Conservation (phyloP, 257 asterid species). For the Solanum appendiculatum region DNA sequence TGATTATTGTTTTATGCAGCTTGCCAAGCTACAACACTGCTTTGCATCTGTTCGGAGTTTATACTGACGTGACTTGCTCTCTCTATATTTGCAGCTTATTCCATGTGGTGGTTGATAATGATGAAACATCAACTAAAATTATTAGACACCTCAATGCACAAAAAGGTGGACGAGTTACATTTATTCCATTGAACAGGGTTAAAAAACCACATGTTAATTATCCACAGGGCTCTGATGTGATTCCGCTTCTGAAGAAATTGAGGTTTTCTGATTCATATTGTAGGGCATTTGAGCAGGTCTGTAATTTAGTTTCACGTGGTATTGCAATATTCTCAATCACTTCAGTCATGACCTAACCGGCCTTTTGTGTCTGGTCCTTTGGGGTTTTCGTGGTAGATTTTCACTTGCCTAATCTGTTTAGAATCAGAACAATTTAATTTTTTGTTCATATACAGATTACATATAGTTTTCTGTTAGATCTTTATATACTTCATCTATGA, state of each 20-base stretch:
- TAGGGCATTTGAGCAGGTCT: slow-evolving; percentile 86
- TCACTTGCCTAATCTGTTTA: neutral
- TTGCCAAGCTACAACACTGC: neutral
- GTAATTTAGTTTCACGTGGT: neutral
- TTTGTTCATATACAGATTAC: neutral
- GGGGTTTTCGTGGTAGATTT: neutral
- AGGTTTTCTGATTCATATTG: slow-evolving; percentile 38
- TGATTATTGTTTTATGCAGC: neutral
- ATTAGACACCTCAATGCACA: slow-evolving; percentile 88
- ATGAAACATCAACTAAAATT: slow-evolving; percentile 80
- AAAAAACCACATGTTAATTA: slow-evolving; percentile 61
- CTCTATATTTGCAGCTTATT: slow-evolving; percentile 52
- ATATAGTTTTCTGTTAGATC: neutral
- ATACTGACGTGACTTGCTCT: neutral
- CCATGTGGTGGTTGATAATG: slow-evolving; percentile 90
- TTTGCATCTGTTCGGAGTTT: neutral
- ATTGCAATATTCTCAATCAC: neutral
- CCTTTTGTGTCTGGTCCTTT: neutral
- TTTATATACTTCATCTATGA: neutral
- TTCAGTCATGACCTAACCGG: neutral
- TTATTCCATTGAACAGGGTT: slow-evolving; percentile 96
- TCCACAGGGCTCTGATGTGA: slow-evolving; percentile 83
- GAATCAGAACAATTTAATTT: neutral
- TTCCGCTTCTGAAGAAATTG: slow-evolving; percentile 79
- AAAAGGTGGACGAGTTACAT: slow-evolving; percentile 97